Percentiles rank a stretch among this genome's conserved stretches.
These are phyloP conservation scores for Leccinum rimulosum DNA, from an alignment of 768 basidiomycete genomes.

Conservation along the genomic window DNA sequence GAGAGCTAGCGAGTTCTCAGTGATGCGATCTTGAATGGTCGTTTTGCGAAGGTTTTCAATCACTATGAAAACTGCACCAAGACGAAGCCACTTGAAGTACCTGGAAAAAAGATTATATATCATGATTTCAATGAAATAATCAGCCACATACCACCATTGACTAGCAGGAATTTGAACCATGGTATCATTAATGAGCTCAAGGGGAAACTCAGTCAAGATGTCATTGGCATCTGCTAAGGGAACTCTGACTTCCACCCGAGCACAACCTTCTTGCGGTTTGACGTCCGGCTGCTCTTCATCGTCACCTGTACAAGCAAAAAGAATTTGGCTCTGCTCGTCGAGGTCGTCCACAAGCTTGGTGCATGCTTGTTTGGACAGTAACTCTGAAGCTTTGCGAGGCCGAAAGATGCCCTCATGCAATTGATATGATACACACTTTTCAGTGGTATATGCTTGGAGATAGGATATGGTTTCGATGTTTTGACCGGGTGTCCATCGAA, in stretches of 20 bases:
- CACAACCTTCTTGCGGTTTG: slow-evolving; percentile 2
- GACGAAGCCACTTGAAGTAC: slow-evolving; percentile 10
- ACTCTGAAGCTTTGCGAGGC: too few species aligned
- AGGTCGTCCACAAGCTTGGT: too few species aligned
- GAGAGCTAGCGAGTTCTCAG: slow-evolving; percentile 1
- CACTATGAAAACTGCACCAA: background rate
- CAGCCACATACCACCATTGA: slow-evolving; percentile 2
- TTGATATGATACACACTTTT: too few species aligned
- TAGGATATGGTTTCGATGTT: too few species aligned
- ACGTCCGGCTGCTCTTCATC: background rate
- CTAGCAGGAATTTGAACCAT: slow-evolving; percentile 1
- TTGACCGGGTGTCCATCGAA: too few species aligned
- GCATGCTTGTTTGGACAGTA: too few species aligned
- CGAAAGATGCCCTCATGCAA: too few species aligned
- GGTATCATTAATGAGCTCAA: background rate
- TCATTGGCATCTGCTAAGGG: background rate
- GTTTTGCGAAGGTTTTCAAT: background rate
- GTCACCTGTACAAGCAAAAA: background rate
- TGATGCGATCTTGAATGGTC: background rate
- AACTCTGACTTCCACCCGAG: slow-evolving; percentile 3
- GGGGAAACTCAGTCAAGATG: background rate
- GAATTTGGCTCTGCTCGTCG: background rate
- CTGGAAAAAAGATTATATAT: background rate
- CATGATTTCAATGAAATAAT: too few species aligned
- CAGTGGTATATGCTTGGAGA: too few species aligned